phyloP scores from a whole-genome alignment of 768 basidiomycete species.

The Agrocybe praecox region DNA sequence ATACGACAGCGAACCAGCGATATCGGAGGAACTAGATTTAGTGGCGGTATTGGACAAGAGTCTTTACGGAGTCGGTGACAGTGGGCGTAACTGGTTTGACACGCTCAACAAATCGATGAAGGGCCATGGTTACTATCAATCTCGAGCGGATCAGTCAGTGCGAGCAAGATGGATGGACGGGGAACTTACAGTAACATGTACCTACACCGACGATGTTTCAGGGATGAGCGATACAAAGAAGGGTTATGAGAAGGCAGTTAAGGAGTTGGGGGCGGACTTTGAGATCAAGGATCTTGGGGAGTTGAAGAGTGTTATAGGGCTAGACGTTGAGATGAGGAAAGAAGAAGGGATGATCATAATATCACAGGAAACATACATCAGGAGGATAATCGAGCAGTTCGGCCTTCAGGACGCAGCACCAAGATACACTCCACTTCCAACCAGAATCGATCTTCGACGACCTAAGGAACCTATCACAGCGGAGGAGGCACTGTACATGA shows the following conservation, averaged over 20 bases:
- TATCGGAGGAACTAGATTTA: not conserved
- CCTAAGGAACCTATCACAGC: not conserved
- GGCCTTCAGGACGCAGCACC: not conserved
- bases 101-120: not conserved
- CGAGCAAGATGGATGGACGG: not conserved
- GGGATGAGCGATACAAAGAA: not conserved
- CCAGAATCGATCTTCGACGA: conserved; percentile 4
- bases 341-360: not conserved
- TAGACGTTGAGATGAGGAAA: not conserved
- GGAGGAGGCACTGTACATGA: conserved; percentile 16
- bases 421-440: conserved; percentile 7
- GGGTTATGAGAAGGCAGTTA: not conserved
- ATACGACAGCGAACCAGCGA: not conserved
- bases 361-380: not conserved
- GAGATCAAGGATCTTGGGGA: conserved; percentile 7
- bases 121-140: not conserved
- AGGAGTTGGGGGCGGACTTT: conserved; percentile 1
- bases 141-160: conserved; percentile 3
- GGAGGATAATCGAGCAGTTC: not conserved
- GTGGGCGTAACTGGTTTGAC: not conserved
- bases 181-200: not conserved
- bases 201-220: conserved; percentile 6
- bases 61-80: not conserved
- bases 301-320: not conserved
- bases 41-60: conserved; percentile 1